Base-by-base conservation (phyloP, 352 stramenopile species). In the Phytophthora sp. region DNA sequence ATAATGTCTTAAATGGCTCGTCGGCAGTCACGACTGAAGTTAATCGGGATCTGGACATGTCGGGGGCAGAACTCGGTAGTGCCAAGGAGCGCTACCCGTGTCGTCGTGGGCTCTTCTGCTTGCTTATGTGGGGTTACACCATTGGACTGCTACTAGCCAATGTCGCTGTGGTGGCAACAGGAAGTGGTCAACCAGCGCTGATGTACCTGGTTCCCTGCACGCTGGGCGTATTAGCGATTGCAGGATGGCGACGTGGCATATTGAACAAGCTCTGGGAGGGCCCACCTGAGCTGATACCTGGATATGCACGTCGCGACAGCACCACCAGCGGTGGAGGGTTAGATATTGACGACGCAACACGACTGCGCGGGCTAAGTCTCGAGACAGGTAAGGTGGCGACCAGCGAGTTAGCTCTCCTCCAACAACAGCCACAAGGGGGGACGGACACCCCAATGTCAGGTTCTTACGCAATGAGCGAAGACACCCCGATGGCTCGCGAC, bases 191-290 rank as follows among this genome's bases (percentile, higher is more conserved):
- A 66, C 97, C 96, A 9, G 96, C 97, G 26, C 79, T 99, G 30
- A 88, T 99, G 76, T 99, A 99, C 74, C 62, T 99, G 6, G 96
- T 99, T 27, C 95, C 95, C 17, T 97, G 85, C 56, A 98, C 91
- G 28, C 77, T 98, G 1, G 93, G 93, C 13, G 66, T 93, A 20
- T 80, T 98, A 31, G 50, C 67, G 13, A 62, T 92, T 49, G 76
- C 96, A 52, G 74, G 71, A 0, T 94, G 86, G 72, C 84, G 69
- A 24, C 87, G 91, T 21, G 89, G 91, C 23, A 97, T 97, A 58
- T 72, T 97, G 12, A 67, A 54, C 24, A 94, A 97, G 55, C 70
- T 98, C 24, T 98, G 92, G 92, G 73, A 93, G 24, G 92, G 92
- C 4, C 94, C 94, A n/a, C 73, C 65, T 5, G 82, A 89, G 54